These are phyloP conservation scores for Suillus sp. DNA, from an alignment of 768 basidiomycete genomes.

Conservation along the genomic window DNA sequence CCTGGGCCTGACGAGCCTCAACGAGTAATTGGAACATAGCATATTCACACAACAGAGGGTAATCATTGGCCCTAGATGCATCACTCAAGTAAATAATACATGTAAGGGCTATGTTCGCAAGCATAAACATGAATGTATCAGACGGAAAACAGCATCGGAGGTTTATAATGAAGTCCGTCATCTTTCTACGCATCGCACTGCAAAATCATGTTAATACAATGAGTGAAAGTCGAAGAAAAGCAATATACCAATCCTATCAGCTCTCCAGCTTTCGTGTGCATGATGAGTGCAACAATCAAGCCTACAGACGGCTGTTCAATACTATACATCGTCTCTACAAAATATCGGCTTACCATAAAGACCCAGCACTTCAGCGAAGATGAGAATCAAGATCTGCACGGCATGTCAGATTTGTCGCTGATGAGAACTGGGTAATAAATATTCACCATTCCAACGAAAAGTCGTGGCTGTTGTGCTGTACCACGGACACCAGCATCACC, in stretches of 20 bases:
- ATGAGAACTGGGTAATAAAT: not conserved
- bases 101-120: not conserved
- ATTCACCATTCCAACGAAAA: constrained; percentile 92
- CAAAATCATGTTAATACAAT: not conserved
- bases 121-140: constrained; percentile 13
- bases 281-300: constrained; percentile 93
- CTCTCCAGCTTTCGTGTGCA: constrained; percentile 72
- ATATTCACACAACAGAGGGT: not conserved
- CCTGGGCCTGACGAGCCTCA: not conserved
- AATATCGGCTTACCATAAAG: constrained; percentile 64
- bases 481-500: constrained; percentile 99
- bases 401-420: constrained; percentile 11
- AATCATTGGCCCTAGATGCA: not conserved
- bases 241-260: constrained; percentile 22
- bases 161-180: constrained; percentile 15
- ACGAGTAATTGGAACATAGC: not conserved
- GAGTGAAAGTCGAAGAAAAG: too few relatives aligned
- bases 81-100: not conserved
- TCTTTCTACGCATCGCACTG: constrained; percentile 25
- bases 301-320: constrained; percentile 37
- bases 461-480: constrained; percentile 92
- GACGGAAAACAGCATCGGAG: constrained; percentile 11
- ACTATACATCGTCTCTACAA: not conserved
- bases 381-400: constrained; percentile 89
- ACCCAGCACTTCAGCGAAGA: constrained; percentile 94